Base-by-base conservation (phyloP, 495 filamentous ascomycete genomes). In the Melanomma pulvis-pyrius region DNA sequence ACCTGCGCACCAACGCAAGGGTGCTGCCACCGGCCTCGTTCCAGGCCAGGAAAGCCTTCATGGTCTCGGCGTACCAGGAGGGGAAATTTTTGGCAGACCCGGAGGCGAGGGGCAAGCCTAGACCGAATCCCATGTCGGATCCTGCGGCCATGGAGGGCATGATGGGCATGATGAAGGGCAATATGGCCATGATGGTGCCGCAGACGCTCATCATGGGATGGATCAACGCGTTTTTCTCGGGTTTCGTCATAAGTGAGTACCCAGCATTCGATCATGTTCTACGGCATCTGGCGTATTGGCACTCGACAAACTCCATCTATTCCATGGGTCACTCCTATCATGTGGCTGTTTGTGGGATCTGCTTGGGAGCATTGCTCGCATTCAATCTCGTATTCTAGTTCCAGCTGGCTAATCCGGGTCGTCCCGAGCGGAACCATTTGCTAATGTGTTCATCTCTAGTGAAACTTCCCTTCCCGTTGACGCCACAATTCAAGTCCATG, bases 161-260 rank as follows among this genome's bases (percentile, higher is more conserved):
- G 93, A 98, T 98, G 94, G 93, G 93, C 61, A 96, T 96, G 92
- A 91, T 98, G 87, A 98, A 97, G 86, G 92, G 92, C 55, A 96
- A 98, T 73, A 96, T 98, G 91, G 92, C 93, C 69, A 98, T 97
- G 94, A 98, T 98, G 83, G 92, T 98, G 44, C 96, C 94, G 50
- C 96, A 98, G 76, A 98, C 93, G 3, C 77, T 98, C 77, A 98
- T 98, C 68, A 98, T 98, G 94, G 92, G 94, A 57, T 98, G 94
- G 94, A 97, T 98, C 72, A 98, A 98, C 81, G 92, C 94, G 0
- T 98, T 98, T 76, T 98, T 98, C 73, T 92, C 90, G 46, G 94
- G 94, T 22, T 98, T 96, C 76, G 94, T 98, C 41, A 96, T 98
- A 49, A 90, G 92, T 96, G 80, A 61, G 89, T 84, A 41, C 19